A percentile compares a stretch with the other conserved stretches of the same genome.
phyloP scores from a whole-genome alignment of 495 filamentous ascomycete genomes.

The Hypoxylon intermedium region DNA sequence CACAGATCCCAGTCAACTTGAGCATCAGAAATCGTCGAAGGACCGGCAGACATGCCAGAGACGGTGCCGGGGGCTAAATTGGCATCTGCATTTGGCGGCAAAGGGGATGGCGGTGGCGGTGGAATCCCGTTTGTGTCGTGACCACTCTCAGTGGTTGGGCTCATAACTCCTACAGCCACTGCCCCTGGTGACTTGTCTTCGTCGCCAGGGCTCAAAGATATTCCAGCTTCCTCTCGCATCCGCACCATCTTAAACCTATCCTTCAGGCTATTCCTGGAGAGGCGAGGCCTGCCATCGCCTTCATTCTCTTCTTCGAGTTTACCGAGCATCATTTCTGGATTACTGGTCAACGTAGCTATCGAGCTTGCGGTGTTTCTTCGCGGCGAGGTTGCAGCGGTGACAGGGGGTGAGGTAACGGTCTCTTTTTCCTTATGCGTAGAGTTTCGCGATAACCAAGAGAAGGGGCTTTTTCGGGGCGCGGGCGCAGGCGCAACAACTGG shows the following conservation, averaged over 20 bases:
- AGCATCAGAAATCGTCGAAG: constrained; percentile 68
- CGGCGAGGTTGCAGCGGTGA: constrained; percentile 45
- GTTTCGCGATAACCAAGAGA: constrained; percentile 84
- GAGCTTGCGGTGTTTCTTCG: constrained; percentile 77
- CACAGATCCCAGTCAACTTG: constrained; percentile 96
- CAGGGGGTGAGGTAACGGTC: constrained; percentile 59
- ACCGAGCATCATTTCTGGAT: constrained; percentile 73
- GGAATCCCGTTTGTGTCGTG: constrained; percentile 60
- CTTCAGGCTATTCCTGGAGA: constrained; percentile 72
- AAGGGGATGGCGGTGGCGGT: constrained; percentile 55
- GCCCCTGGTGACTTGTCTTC: constrained; percentile 55
- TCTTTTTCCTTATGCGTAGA: constrained; percentile 67
- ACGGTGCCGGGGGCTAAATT: constrained; percentile 82
- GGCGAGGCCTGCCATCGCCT: constrained; percentile 56
- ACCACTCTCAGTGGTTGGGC: constrained; percentile 54
- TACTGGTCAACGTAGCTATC: constrained; percentile 74
- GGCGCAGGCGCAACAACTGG: constrained; percentile 50
- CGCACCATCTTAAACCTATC: constrained; percentile 86
- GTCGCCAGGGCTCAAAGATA: constrained; percentile 56
- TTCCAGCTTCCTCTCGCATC: constrained; percentile 77
- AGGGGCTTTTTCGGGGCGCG: constrained; percentile 72
- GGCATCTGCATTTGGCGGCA: constrained; percentile 57
- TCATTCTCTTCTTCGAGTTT: constrained; percentile 73
- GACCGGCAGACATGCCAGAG: constrained; percentile 74
- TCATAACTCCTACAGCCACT: constrained; percentile 59